These are phyloP conservation scores for Nakaseomyces uthaithaninus DNA, from an alignment of 1,139 yeast genomes.

Conservation along the genomic window DNA sequence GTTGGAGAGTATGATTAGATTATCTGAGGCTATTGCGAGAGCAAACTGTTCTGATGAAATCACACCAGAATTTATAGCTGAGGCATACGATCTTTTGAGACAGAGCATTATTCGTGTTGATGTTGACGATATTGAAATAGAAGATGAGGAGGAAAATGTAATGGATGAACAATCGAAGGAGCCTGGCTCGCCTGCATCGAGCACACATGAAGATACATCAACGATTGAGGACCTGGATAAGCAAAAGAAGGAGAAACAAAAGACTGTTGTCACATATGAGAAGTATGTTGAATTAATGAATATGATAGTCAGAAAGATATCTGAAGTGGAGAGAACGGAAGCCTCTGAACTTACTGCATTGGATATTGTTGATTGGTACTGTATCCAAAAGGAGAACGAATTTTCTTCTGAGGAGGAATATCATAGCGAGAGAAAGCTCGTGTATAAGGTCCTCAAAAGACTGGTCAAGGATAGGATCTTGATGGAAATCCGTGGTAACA, in stretches of 20 bases:
- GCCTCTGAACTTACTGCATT: conserved; percentile 65
- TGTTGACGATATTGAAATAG: conserved; percentile 82
- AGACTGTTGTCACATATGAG: conserved; percentile 67
- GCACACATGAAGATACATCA: background rate
- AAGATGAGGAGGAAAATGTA: conserved; percentile 25
- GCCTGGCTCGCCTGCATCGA: conserved; percentile 12
- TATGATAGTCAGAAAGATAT: conserved; percentile 61
- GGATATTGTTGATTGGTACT: conserved; percentile 71
- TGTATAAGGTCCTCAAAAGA: conserved; percentile 72
- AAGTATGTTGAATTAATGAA: conserved; percentile 82
- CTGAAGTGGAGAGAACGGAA: conserved; percentile 40
- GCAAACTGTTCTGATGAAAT: conserved; percentile 92
- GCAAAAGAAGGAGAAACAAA: conserved; percentile 23
- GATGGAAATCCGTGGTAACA: conserved; percentile 67
- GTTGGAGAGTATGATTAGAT: conserved; percentile 84
- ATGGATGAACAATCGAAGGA: conserved; percentile 11
- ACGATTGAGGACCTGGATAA: background rate
- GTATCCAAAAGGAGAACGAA: conserved; percentile 65
- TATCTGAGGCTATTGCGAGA: conserved; percentile 93
- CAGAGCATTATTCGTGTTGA: conserved; percentile 93
- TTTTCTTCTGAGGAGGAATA: conserved; percentile 64
- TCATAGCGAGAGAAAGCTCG: conserved; percentile 60
- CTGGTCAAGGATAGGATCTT: conserved; percentile 80
- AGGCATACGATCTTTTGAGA: conserved; percentile 82
- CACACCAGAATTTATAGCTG: conserved; percentile 81